A percentile compares a stretch with the other conserved stretches of the same genome.
These are phyloP conservation scores for Fusarium albosuccineum DNA, from an alignment of 2,329 filamentous ascomycete species.

Conservation along the genomic window DNA sequence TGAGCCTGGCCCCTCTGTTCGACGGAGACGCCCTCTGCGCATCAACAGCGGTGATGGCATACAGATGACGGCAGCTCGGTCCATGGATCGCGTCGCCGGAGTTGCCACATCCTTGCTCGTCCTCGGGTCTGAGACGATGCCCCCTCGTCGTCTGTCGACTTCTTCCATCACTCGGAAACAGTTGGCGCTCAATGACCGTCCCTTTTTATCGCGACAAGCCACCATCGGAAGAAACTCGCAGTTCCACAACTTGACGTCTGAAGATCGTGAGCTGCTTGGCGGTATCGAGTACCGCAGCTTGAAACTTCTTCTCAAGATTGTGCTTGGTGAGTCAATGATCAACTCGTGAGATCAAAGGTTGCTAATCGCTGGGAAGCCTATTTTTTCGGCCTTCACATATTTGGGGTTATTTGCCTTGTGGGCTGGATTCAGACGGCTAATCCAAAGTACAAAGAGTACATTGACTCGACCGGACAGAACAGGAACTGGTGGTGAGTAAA, in stretches of 20 bases:
- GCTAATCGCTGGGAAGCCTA: conserved; percentile 50
- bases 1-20: background rate
- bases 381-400: conserved; percentile 59
- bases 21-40: background rate
- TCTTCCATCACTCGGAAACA: background rate
- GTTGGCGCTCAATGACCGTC: conserved; percentile 7
- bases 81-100: conserved; percentile 12
- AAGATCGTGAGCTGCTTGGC: conserved; percentile 58
- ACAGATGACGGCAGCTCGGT: background rate
- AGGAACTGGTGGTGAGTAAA: conserved; percentile 61
- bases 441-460: conserved; percentile 55
- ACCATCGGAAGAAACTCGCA: conserved; percentile 52
- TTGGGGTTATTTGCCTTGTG: conserved; percentile 61
- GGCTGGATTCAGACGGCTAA: conserved; percentile 59
- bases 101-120: conserved; percentile 2
- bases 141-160: background rate
- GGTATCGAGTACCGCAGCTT: conserved; percentile 65
- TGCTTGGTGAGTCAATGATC: conserved; percentile 47
- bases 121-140: conserved; percentile 4
- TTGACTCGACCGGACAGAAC: conserved; percentile 53
- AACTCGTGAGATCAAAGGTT: no score
- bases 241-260: conserved; percentile 56
- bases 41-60: background rate
- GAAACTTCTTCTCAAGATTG: conserved; percentile 62
- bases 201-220: conserved; percentile 12